phyloP scores from a whole-genome alignment of 2,329 filamentous ascomycete species.

The Colletotrichum musicola region DNA sequence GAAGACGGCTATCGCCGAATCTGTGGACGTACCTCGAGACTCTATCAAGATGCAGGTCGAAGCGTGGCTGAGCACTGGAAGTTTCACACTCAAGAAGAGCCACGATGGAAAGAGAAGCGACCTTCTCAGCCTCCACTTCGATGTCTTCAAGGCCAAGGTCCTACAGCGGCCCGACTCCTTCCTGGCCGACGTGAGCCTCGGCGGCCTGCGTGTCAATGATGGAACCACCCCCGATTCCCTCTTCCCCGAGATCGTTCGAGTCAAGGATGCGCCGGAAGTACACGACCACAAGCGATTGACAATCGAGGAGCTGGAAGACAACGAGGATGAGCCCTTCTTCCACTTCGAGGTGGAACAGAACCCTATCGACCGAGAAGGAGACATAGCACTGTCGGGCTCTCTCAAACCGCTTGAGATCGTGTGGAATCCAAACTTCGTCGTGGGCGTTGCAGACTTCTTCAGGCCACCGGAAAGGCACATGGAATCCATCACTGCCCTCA shows the following conservation, averaged over 20 bases:
- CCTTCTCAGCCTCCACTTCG: constrained; percentile 91
- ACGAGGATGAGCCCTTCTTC: constrained; percentile 83
- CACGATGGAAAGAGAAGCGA: constrained; percentile 83
- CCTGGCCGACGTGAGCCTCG: constrained; percentile 88
- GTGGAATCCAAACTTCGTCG: constrained; percentile 94
- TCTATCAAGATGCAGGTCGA: constrained; percentile 94
- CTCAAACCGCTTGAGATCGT: constrained; percentile 96
- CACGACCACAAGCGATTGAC: constrained; percentile 62
- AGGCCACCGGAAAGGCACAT: constrained; percentile 96
- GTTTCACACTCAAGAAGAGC: constrained; percentile 91
- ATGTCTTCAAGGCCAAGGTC: constrained; percentile 91
- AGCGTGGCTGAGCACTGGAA: constrained; percentile 92
- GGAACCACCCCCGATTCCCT: constrained; percentile 92
- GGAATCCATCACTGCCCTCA: constrained; percentile 95
- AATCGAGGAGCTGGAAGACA: constrained; percentile 65
- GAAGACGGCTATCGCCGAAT: constrained; percentile 88
- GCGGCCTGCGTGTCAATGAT: constrained; percentile 93
- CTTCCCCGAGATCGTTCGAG: constrained; percentile 93
- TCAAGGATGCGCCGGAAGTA: constrained; percentile 83
- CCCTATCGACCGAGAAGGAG: constrained; percentile 90
- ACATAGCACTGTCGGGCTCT: constrained; percentile 90
- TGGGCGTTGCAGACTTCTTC: constrained; percentile 95
- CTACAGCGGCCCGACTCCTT: constrained; percentile 92
- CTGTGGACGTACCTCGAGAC: constrained; percentile 90
- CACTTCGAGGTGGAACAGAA: constrained; percentile 94